Percentiles rank a stretch among this genome's conserved stretches.
These are phyloP conservation scores for Cercospora sp. DNA, from an alignment of 2,329 filamentous ascomycete species.

Conservation along the genomic window DNA sequence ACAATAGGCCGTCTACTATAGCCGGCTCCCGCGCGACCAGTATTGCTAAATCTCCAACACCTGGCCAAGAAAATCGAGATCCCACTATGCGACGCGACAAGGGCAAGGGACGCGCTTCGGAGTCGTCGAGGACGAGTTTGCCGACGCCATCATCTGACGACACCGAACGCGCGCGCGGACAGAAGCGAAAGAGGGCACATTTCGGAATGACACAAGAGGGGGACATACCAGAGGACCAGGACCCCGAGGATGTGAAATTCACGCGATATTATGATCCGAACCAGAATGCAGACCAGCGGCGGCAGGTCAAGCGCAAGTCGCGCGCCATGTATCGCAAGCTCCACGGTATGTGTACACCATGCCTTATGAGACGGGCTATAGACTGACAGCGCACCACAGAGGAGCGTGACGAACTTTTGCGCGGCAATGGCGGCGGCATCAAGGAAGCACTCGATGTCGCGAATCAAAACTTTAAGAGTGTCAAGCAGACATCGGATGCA, in stretches of 20 bases:
- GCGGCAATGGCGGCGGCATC: constrained; percentile 59
- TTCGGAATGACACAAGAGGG: constrained; percentile 17
- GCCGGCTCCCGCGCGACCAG: constrained; percentile 21
- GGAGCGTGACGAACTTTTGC: constrained; percentile 69
- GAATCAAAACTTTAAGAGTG: constrained; percentile 62
- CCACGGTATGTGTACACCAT: constrained; percentile 48
- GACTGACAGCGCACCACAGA: constrained; percentile 50
- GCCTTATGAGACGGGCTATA: constrained; percentile 29
- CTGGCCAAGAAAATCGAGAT: constrained; percentile 48
- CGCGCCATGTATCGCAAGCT: constrained; percentile 65
- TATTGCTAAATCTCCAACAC: constrained; percentile 17
- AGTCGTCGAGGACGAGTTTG: constrained; percentile 25
- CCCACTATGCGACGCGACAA: constrained; percentile 41
- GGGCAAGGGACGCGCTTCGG: constrained; percentile 31
- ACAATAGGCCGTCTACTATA: constrained; percentile 22
- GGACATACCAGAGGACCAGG: constrained; percentile 29
- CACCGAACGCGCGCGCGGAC: constrained; percentile 22
- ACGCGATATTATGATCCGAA: constrained; percentile 72
- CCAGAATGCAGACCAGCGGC: constrained; percentile 72
- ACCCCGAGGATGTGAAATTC: constrained; percentile 33
- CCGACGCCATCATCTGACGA: constrained; percentile 43
- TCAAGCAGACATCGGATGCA: constrained; percentile 84
- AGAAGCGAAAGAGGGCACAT: constrained; percentile 28
- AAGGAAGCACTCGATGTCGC: constrained; percentile 33
- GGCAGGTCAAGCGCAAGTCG: constrained; percentile 67